A percentile compares a stretch with the other conserved stretches of the same genome.
Conservation (phyloP, 257 asterid genomes). For the Hygrophila difformis region DNA sequence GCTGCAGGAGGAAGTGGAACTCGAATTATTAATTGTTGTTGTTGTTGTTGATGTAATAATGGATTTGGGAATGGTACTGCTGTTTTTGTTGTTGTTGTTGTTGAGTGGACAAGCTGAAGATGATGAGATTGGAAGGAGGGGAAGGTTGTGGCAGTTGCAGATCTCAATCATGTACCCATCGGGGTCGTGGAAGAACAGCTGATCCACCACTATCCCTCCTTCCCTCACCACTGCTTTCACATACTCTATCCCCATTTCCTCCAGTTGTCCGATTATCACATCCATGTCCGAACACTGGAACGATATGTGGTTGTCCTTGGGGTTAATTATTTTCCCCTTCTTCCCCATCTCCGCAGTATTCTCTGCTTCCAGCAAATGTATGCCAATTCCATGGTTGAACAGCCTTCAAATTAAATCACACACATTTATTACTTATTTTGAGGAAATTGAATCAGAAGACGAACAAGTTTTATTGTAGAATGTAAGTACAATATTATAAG, state of each 20-base stretch:
- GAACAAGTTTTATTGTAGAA: not conserved
- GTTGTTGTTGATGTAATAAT: too few species aligned
- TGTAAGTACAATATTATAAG: not conserved
- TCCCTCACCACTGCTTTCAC: constrained; percentile 61
- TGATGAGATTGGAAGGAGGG: constrained; percentile 60
- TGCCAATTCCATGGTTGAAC: constrained; percentile 83
- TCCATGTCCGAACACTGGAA: constrained; percentile 68
- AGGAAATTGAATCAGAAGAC: too few species aligned
- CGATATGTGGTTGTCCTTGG: constrained; percentile 80
- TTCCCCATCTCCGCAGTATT: constrained; percentile 9
- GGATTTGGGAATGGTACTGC: too few species aligned
- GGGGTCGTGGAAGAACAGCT: constrained; percentile 83
- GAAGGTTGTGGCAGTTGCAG: constrained; percentile 75
- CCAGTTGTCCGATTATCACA: constrained; percentile 28
- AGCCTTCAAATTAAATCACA: constrained; percentile 33
- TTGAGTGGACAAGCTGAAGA: constrained; percentile 2
- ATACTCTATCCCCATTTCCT: constrained; percentile 51
- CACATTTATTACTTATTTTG: not conserved
- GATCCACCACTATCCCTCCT: constrained; percentile 80
- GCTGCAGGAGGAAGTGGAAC: too few species aligned
- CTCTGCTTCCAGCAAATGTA: constrained; percentile 62
- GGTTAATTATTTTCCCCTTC: constrained; percentile 48
- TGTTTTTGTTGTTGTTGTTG: too few species aligned
- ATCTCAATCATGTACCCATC: constrained; percentile 83
- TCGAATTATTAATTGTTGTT: too few species aligned